Evolutionary conservation across 2,329 filamentous ascomycete species (phyloP).

Genomic region (Mollisiaceae sp.): DNA sequence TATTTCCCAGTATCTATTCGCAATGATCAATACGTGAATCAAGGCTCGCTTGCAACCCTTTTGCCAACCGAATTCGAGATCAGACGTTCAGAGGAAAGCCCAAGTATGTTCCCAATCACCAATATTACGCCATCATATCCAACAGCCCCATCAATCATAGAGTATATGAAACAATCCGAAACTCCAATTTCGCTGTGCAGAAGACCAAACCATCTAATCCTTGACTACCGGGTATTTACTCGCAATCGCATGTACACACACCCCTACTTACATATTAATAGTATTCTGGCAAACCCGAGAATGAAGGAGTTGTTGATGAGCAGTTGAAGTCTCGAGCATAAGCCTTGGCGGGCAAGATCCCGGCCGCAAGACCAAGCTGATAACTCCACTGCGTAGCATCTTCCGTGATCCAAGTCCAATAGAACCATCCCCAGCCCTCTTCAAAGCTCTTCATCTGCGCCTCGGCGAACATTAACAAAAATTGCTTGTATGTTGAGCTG

Average conservation of each 20-base stretch:
- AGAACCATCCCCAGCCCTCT: slow-evolving; percentile 95
- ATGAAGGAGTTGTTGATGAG: slow-evolving; percentile 57
- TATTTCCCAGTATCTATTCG: background rate
- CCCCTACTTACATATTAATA: slow-evolving; percentile 44
- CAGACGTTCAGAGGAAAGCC: background rate
- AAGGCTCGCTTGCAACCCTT: background rate
- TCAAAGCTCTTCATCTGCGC: slow-evolving; percentile 97
- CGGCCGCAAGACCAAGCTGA: slow-evolving; percentile 75
- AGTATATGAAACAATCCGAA: slow-evolving; percentile 9
- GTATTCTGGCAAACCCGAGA: slow-evolving; percentile 57
- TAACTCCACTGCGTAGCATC: slow-evolving; percentile 89
- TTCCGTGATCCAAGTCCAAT: slow-evolving; percentile 98
- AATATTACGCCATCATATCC: background rate
- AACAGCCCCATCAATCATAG: background rate
- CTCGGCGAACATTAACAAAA: slow-evolving; percentile 87
- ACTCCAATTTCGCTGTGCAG: slow-evolving; percentile 22
- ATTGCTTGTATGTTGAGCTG: slow-evolving; percentile 78
- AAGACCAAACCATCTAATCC: slow-evolving; percentile 15
- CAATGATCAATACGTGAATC: background rate
- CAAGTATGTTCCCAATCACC: background rate
- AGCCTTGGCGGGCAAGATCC: slow-evolving; percentile 78
- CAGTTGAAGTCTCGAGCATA: slow-evolving; percentile 75
- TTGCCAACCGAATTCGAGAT: background rate
- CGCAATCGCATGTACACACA: slow-evolving; percentile 9
- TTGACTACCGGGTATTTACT: background rate